Evolutionary conservation across 495 filamentous ascomycete genomes (phyloP).

Genomic region (Amniculicola lignicola): DNA sequence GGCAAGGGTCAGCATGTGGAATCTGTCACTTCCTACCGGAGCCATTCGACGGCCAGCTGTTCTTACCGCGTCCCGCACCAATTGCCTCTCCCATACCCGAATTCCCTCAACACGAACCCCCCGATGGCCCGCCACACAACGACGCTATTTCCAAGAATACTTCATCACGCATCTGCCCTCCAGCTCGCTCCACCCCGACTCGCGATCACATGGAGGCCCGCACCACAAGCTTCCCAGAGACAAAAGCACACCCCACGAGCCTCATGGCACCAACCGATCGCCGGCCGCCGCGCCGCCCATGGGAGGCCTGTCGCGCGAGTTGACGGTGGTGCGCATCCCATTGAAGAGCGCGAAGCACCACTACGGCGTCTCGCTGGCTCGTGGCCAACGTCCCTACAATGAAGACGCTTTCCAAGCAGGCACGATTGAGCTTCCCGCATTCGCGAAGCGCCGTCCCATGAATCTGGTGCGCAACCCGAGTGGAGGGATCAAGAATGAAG

Average conservation of each 20-base stretch:
- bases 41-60: conserved; percentile 5
- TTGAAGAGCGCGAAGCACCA: conserved; percentile 92
- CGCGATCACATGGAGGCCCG: conserved; percentile 57
- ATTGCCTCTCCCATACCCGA: background rate
- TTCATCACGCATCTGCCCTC: conserved; percentile 95
- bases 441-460: conserved; percentile 75
- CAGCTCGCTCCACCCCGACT: conserved; percentile 88
- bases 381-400: conserved; percentile 80
- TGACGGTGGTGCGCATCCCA: conserved; percentile 97
- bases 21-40: conserved; percentile 18
- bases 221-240: conserved; percentile 81
- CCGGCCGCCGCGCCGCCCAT: conserved; percentile 35
- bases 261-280: conserved; percentile 53
- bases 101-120: background rate
- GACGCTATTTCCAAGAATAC: conserved; percentile 82
- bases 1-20: conserved; percentile 30
- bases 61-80: background rate
- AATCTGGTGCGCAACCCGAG: conserved; percentile 53
- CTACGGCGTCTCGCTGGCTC: conserved; percentile 74
- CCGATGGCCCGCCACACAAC: background rate
- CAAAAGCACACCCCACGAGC: conserved; percentile 73
- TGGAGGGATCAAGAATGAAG: conserved; percentile 46
- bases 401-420: conserved; percentile 95
- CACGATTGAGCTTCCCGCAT: conserved; percentile 86
- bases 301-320: conserved; percentile 57